Evolutionary conservation across 2,329 filamentous ascomycete species (phyloP).

Genomic region (Helminthosporium solani): DNA sequence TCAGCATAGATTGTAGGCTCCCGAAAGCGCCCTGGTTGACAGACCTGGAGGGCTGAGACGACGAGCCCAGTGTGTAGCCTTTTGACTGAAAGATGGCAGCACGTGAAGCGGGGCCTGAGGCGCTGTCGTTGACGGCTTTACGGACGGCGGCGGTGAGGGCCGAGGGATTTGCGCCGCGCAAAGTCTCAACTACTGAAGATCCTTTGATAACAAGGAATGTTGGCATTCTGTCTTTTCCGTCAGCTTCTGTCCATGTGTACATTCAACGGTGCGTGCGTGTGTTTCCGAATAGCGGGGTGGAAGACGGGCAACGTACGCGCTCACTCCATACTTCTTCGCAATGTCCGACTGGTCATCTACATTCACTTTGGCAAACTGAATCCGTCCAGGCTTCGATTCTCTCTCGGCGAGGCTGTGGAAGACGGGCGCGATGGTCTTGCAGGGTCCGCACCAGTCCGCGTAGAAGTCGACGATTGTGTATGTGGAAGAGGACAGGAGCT

Average conservation of each 20-base stretch:
- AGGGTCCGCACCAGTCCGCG: slow-evolving; percentile 59
- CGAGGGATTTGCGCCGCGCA: slow-evolving; percentile 51
- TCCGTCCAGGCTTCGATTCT: slow-evolving; percentile 48
- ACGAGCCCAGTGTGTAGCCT: slow-evolving; percentile 46
- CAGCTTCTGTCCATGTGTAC: too few species aligned
- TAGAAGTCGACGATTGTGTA: slow-evolving; percentile 55
- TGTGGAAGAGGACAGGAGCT: slow-evolving; percentile 35
- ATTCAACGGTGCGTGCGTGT: too few species aligned
- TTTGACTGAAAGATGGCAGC: slow-evolving; percentile 43
- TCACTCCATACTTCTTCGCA: slow-evolving; percentile 52
- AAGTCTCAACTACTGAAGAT: slow-evolving; percentile 47
- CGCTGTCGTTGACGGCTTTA: slow-evolving; percentile 45
- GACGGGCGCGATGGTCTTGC: slow-evolving; percentile 54
- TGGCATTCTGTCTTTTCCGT: slow-evolving; percentile 43
- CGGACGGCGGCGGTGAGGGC: slow-evolving; percentile 50
- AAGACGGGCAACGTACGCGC: slow-evolving; percentile 41
- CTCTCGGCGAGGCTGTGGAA: slow-evolving; percentile 54
- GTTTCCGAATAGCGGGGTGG: too few species aligned
- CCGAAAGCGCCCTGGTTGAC: slow-evolving; percentile 28
- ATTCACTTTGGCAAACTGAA: slow-evolving; percentile 58
- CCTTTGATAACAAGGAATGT: slow-evolving; percentile 52
- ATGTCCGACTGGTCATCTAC: slow-evolving; percentile 55
- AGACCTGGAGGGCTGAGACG: slow-evolving; percentile 24
- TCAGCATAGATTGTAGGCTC: slow-evolving; percentile 26
- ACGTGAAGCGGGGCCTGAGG: slow-evolving; percentile 39